A percentile compares a stretch with the other conserved stretches of the same genome.
Conservation (phyloP, 2,329 filamentous ascomycete species). For the Penicillium decumbens region DNA sequence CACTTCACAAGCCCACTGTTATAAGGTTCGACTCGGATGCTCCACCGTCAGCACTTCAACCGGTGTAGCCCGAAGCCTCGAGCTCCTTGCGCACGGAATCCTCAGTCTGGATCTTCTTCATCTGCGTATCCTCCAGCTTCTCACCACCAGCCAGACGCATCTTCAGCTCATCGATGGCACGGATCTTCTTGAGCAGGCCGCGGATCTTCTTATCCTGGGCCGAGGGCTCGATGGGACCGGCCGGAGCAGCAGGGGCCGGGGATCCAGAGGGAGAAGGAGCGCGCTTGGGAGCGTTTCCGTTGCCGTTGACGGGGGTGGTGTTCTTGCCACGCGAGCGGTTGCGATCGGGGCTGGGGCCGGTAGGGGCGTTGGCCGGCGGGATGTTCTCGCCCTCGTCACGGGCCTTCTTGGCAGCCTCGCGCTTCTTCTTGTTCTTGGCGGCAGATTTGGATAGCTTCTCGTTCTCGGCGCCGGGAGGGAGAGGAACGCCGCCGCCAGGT, state of each 20-base stretch:
- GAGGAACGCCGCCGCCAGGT: slow-evolving; percentile 61
- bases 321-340: slow-evolving; percentile 40
- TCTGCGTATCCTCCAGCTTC: slow-evolving; percentile 95
- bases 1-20: neutral
- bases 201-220: slow-evolving; percentile 93
- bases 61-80: slow-evolving; percentile 53
- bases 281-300: slow-evolving; percentile 24
- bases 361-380: slow-evolving; percentile 27
- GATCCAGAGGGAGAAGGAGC: slow-evolving; percentile 22
- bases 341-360: slow-evolving; percentile 58
- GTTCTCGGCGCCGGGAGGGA: slow-evolving; percentile 60
- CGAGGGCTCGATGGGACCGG: slow-evolving; percentile 50
- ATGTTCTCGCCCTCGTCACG: slow-evolving; percentile 51
- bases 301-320: slow-evolving; percentile 32
- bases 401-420: slow-evolving; percentile 88
- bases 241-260: slow-evolving; percentile 24
- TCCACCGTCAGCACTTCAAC: slow-evolving; percentile 11
- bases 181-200: slow-evolving; percentile 91
- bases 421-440: slow-evolving; percentile 98
- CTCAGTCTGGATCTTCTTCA: slow-evolving; percentile 97
- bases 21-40: neutral
- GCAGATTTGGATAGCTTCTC: slow-evolving; percentile 77
- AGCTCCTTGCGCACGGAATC: slow-evolving; percentile 78
- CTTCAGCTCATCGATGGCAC: slow-evolving; percentile 95
- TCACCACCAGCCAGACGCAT: slow-evolving; percentile 92